Conservation (phyloP, 2,329 filamentous ascomycete genomes). For the Beauveria sp. region DNA sequence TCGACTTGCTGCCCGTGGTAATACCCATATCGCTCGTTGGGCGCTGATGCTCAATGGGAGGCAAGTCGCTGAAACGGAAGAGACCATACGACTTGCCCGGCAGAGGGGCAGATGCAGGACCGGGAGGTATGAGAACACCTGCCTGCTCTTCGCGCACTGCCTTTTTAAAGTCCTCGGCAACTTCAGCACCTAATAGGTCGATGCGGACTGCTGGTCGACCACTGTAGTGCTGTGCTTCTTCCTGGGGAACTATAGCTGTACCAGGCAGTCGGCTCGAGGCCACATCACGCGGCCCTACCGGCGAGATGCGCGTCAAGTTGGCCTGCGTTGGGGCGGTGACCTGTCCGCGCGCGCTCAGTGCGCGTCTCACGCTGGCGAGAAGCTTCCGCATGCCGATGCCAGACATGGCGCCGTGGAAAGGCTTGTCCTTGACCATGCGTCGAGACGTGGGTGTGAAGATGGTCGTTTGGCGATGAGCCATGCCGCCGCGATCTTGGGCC, state of each 20-base stretch:
- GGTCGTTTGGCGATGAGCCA: constrained; percentile 45
- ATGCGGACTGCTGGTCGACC: constrained; percentile 56
- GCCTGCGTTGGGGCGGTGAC: constrained; percentile 36
- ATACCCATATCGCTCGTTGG: constrained; percentile 50
- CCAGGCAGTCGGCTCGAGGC: constrained; percentile 53
- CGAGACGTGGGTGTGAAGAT: constrained; percentile 35
- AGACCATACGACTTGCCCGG: constrained; percentile 37
- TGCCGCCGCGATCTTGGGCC: constrained; percentile 40
- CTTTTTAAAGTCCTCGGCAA: constrained; percentile 70
- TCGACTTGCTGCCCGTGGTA: constrained; percentile 79
- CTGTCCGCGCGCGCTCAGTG: constrained; percentile 56
- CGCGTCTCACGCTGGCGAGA: constrained; percentile 77
- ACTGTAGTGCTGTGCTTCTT: constrained; percentile 35
- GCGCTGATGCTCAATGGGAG: constrained; percentile 26
- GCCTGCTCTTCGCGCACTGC: constrained; percentile 57
- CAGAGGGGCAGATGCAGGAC: constrained; percentile 20
- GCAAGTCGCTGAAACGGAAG: constrained; percentile 26
- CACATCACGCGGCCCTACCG: constrained; percentile 43
- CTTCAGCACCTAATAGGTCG: constrained; percentile 73
- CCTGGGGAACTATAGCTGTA: constrained; percentile 53
- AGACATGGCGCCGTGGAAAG: constrained; percentile 53
- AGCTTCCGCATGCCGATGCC: constrained; percentile 77
- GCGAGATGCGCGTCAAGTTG: constrained; percentile 39
- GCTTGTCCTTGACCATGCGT: constrained; percentile 36
- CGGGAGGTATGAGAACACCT: constrained; percentile 16